These are phyloP conservation scores for Lepiota brunneoincarnata DNA, from an alignment of 768 basidiomycete genomes.

Conservation along the genomic window DNA sequence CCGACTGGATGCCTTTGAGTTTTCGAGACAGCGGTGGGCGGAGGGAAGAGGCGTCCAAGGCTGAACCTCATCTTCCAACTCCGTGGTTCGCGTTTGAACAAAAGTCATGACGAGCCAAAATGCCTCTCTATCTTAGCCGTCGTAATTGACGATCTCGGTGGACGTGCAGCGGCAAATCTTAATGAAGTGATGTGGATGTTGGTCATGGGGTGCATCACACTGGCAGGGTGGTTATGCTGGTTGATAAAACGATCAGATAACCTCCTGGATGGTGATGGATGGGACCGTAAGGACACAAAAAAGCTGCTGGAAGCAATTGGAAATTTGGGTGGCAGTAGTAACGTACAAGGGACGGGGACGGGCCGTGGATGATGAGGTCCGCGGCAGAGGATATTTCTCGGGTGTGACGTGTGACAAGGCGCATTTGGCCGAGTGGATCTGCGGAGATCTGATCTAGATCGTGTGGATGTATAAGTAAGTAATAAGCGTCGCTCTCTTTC, in stretches of 20 bases:
- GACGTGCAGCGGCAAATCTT: too few relatives aligned
- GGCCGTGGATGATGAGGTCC: slow-evolving; percentile 8
- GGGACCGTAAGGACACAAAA: neutral
- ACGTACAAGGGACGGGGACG: neutral
- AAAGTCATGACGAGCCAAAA: too few relatives aligned
- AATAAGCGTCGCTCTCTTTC: neutral
- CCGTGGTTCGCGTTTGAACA: too few relatives aligned
- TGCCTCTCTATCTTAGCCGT: too few relatives aligned
- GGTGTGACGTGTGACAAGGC: slow-evolving; percentile 11
- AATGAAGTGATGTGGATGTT: too few relatives aligned
- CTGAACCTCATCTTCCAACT: too few relatives aligned
- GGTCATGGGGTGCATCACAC: too few relatives aligned
- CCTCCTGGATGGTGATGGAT: neutral
- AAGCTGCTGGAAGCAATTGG: neutral
- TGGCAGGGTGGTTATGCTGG: too few relatives aligned
- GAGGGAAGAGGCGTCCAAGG: too few relatives aligned
- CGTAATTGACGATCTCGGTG: too few relatives aligned
- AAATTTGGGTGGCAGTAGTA: neutral
- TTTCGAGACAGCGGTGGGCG: too few relatives aligned
- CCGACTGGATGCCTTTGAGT: neutral
- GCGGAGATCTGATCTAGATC: slow-evolving; percentile 12
- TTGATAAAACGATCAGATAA: too few relatives aligned
- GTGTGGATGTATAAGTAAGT: slow-evolving; percentile 7
- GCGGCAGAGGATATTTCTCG: slow-evolving; percentile 12
- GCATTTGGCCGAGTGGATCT: slow-evolving; percentile 8